Evolutionary conservation across 2,329 filamentous ascomycete species (phyloP), one percentile per base, ranked within the genome.

Genomic region (Tolypocladium pustulatum): DNA sequence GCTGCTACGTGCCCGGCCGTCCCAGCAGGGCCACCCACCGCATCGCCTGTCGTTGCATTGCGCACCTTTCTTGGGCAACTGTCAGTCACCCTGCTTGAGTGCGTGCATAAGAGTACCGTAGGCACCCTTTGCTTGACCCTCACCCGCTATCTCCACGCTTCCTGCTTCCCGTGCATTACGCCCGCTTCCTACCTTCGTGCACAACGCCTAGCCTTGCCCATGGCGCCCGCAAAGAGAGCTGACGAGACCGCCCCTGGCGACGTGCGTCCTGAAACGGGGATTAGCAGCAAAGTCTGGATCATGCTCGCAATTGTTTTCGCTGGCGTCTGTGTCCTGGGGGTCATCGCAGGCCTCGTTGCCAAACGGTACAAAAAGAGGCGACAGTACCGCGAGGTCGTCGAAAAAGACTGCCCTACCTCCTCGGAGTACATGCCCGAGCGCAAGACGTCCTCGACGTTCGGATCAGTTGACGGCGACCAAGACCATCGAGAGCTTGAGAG

Each of bases 401-500:
- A 41, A 32, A 41, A 41, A 20, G 22, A 40, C 25, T 27, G 37
- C 34, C 53, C 22, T 13, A 4, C 53, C 1, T 10, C 27, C 1
- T 25, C 36, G 12, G 25, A 37, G 17, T 0, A 15, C 13, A 9
- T 15, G 22, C 30, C 30, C 9, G 10, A 15, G 20, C 49, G 30
- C 9, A 53, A 8, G 20, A 36, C 49, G 20, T 36, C 49, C 4
- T 36, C 49, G 3, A 36, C 20, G 3, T 34, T 53, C 30, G 6
- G 12, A 22, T 15, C 49, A 15, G 49, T 34, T 20, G 49, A 53
- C 15, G 30, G 30, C 20, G 30, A 53, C 20, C 4, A 34, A 22
- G 64, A 69, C 30, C 66, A 73, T 36, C 69, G 73, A 46, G 76
- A 79, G 60, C 58, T 66, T 32, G 70, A 76, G 60, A 68, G 76